Base-by-base conservation (phyloP, 2,329 filamentous ascomycete species). In the Erysiphe pisi region DNA sequence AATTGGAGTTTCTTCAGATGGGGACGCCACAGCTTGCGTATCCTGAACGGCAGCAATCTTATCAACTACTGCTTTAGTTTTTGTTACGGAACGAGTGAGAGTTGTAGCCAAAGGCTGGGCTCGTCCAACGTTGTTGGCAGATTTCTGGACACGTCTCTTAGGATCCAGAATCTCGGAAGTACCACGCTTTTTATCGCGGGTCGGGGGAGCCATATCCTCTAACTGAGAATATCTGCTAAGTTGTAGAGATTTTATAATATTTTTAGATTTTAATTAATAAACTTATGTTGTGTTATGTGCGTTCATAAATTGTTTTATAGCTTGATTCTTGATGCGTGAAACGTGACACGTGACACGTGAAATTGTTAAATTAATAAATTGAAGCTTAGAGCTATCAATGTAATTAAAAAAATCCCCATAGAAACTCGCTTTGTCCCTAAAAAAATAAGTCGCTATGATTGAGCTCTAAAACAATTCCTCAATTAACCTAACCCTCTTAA, bases 51-150 rank as follows among this genome's bases (percentile, higher is more conserved):
- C 65, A 70, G 9, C 31, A 43, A 45, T 70, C 9, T 43, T 71
- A 43, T 43, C 31, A 22, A 71, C 20, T 1, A 71, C 65, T 43
- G 65, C 43, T 22, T 71, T 45, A 20, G 36, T n/a, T n/a, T 20
- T 71, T 43, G 43, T 28, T 71, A 45, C 65, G 20, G 65, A 71
- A 22, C 65, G 31, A 71, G 20, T 71, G 31, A 71, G 31, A 71
- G 65, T 47, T 71, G 31, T 16, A 71, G 31, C 65, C 12, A 71
- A 7, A 28, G 65, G 31, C 36, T 71, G 20, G 22, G 36, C 31
- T 71, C 36, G 65, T 71, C 65, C 36, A 71, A 47, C 22, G 22
- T 47, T 71, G 65, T 45, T 71, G 20, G 20, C 36, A 71, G 20
- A 47, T 71, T 71, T 68, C 63, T 68, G 63, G 63, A 20, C 31